A percentile compares a stretch with the other conserved stretches of the same genome.
These are phyloP conservation scores for Fusarium poae DNA, from an alignment of 2,329 filamentous ascomycete species.

Conservation along the genomic window DNA sequence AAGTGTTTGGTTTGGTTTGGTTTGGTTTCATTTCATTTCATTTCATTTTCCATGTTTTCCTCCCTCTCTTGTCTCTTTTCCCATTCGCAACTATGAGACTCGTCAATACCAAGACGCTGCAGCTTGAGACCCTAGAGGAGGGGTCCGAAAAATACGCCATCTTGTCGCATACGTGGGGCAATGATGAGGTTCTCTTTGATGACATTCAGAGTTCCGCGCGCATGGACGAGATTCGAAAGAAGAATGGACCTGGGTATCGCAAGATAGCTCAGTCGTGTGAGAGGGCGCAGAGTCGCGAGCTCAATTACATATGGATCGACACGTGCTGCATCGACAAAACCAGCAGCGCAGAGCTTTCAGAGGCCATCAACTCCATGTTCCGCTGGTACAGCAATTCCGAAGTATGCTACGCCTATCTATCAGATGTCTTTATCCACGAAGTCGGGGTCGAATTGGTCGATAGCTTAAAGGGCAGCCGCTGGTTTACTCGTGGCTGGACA, in stretches of 20 bases:
- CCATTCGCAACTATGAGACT: constrained; percentile 43
- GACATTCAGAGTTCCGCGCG: constrained; percentile 41
- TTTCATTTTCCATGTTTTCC: constrained; percentile 8
- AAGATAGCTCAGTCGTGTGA: constrained; percentile 46
- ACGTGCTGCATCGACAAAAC: constrained; percentile 49
- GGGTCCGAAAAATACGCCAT: constrained; percentile 44
- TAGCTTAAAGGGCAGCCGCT: constrained; percentile 43
- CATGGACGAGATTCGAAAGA: constrained; percentile 37
- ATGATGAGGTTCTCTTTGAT: constrained; percentile 45
- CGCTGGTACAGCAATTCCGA: constrained; percentile 44
- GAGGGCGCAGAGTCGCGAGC: constrained; percentile 40
- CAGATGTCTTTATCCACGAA: constrained; percentile 38
- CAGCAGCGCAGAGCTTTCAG: constrained; percentile 47
- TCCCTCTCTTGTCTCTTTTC: constrained; percentile 6
- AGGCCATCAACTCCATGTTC: constrained; percentile 49
- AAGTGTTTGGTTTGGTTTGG: neutral
- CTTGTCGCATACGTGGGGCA: constrained; percentile 48
- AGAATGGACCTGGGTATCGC: constrained; percentile 40
- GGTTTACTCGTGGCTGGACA: constrained; percentile 47
- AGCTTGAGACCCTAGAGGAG: constrained; percentile 42
- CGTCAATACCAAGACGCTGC: constrained; percentile 47
- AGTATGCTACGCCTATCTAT: constrained; percentile 44
- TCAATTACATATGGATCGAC: constrained; percentile 46
- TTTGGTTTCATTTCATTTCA: constrained; percentile 17
- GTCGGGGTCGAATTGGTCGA: constrained; percentile 29